phyloP scores from a whole-genome alignment of 1,284 basidiomycete genomes.

The Cryptococcus amylolentus region DNA sequence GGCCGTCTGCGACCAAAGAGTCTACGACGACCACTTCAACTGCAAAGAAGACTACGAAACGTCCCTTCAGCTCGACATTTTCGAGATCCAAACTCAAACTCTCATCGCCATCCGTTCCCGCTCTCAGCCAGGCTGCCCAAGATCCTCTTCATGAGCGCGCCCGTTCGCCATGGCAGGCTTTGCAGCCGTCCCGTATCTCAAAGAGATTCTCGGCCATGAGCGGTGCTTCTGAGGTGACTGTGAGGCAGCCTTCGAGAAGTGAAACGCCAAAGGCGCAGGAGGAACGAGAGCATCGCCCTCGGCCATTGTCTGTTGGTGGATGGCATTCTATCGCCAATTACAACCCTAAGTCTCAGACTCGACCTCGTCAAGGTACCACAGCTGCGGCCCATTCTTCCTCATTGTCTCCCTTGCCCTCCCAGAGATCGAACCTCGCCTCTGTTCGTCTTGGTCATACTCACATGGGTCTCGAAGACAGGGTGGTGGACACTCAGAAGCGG shows the following conservation, averaged over 20 bases:
- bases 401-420: background rate
- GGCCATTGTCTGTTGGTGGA: background rate
- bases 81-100: conserved; percentile 1
- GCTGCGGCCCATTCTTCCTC: background rate
- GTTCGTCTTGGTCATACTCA: conserved; percentile 1
- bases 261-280: background rate
- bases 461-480: conserved; percentile 7
- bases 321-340: background rate
- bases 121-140: background rate
- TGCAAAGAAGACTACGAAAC: background rate
- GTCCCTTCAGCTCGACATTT: background rate
- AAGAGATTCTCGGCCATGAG: conserved; percentile 2
- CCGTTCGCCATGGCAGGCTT: conserved; percentile 4
- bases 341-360: background rate
- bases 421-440: background rate
- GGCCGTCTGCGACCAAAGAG: background rate
- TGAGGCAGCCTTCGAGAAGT: conserved; percentile 1
- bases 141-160: background rate
- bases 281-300: background rate
- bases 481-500: conserved; percentile 2
- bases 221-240: too few species aligned
- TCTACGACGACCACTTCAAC: background rate
- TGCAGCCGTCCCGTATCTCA: conserved; percentile 4
- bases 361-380: background rate
- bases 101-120: background rate